Conservation (phyloP, 2,329 filamentous ascomycete species). For the Cladophialophora bantiana region DNA sequence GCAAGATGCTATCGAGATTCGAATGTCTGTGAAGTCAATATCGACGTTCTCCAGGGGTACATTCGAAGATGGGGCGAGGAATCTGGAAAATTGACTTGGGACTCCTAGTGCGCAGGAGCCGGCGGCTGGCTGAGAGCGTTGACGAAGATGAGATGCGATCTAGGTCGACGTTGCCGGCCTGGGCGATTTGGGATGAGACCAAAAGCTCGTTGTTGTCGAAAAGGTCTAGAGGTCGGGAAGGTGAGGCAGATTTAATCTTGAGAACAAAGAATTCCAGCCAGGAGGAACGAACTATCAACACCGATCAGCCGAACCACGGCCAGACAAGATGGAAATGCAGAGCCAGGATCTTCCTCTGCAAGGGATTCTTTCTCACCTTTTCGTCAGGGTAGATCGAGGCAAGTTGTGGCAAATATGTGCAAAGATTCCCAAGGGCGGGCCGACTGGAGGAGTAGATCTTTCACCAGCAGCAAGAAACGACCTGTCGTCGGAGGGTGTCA, state of each 20-base stretch:
- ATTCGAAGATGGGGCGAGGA: conserved; percentile 28
- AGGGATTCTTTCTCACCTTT: conserved; percentile 28
- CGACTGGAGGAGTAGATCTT: conserved; percentile 16
- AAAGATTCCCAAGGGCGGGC: conserved; percentile 7
- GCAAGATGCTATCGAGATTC: conserved; percentile 38
- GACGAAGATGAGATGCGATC: conserved; percentile 6
- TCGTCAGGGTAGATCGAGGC: conserved; percentile 13
- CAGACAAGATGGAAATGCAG: conserved; percentile 28
- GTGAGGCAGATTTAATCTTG: conserved; percentile 42
- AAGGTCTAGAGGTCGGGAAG: conserved; percentile 43
- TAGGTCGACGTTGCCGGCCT: conserved; percentile 20
- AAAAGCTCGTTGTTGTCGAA: conserved; percentile 30
- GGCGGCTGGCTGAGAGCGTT: conserved; percentile 24
- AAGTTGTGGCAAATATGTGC: conserved; percentile 19
- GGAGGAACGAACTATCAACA: conserved; percentile 48
- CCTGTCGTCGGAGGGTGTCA: conserved; percentile 25
- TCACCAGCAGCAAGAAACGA: conserved; percentile 11
- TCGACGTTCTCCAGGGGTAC: conserved; percentile 27
- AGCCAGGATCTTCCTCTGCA: conserved; percentile 8
- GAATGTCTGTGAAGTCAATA: conserved; percentile 16
- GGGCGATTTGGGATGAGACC: conserved; percentile 17
- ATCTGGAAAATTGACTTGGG: conserved; percentile 10
- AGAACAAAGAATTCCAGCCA: conserved; percentile 45
- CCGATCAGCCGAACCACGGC: conserved; percentile 47
- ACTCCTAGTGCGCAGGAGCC: conserved; percentile 11